Evolutionary conservation across 1,284 basidiomycete species (phyloP), one percentile per base, ranked within the genome.

Genomic region (Phellopilus nigrolimitatus): DNA sequence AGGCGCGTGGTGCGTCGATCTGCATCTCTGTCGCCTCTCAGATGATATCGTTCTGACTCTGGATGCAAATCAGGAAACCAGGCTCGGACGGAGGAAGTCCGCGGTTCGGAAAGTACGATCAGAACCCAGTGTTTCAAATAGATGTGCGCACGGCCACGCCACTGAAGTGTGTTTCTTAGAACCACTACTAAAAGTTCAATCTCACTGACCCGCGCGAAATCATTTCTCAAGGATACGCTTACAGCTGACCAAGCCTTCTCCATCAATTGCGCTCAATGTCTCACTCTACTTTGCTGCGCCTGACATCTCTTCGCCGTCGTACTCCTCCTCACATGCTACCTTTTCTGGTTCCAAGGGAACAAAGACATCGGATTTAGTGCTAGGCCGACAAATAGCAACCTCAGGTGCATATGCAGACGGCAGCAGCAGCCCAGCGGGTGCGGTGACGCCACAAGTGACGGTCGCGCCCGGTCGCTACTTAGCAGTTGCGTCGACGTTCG

Each of bases 401-500:
- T 89, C 89, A 0, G 90, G 91, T 1, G 76, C 85, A 0, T 94
- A 92, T 61, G 77, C 80, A 17, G 88, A 93, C 57, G 38, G 47
- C 34, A 53, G 40, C 24, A 33, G 17, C 30, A 71, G 76, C 0
- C 67, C 81, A 10, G 76, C 81, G 0, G 90, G 88, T 0, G 88
- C 84, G 0, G 74, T 74, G n/a, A 84, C 82, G 1, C 74, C 78
- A 0, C 70, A 72, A 25, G 66, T 72, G 7, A 67, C 71, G 24
- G 57, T 89, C 25, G 68, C 70, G 8, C 66, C 78, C 2, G 89
- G 88, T 3, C 76, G 71, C 51, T 94, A 94, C 64, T 71, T 82
- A 56, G 65, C 85, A 13, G 73, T 93, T 1, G 84, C 86, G 1
- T 89, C 86, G 9, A 88, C 87, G 1, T 89, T 82, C 62, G 74